Evolutionary conservation across 2,329 filamentous ascomycete genomes (phyloP).

Genomic region (Colletotrichum echinochloae): DNA sequence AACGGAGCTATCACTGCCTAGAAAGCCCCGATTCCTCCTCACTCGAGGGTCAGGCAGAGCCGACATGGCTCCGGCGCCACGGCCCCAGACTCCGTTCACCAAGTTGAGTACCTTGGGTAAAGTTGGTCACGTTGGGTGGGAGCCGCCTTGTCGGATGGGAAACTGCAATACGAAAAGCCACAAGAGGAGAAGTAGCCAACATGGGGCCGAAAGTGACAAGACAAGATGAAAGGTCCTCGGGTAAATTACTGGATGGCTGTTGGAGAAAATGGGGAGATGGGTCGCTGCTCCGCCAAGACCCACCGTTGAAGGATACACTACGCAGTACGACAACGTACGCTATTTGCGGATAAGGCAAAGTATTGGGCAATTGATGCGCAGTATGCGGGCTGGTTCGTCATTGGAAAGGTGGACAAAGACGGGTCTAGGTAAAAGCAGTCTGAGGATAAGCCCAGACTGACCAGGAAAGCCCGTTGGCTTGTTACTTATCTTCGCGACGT

Average conservation of each 20-base stretch:
- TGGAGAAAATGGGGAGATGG: constrained; percentile 11
- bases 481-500: too few relatives aligned
- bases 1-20: constrained; percentile 64
- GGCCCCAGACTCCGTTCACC: background rate
- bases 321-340: too few relatives aligned
- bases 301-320: too few relatives aligned
- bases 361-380: constrained; percentile 11
- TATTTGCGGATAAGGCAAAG: background rate
- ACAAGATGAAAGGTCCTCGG: background rate
- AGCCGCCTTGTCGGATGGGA: constrained; percentile 8
- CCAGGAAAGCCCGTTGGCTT: too few relatives aligned
- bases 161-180: background rate
- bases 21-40: constrained; percentile 60
- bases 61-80: constrained; percentile 46
- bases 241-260: too few relatives aligned
- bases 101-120: background rate
- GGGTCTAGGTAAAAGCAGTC: too few relatives aligned
- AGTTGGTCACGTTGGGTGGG: background rate
- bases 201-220: background rate
- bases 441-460: too few relatives aligned
- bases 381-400: background rate
- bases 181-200: background rate
- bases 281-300: constrained; percentile 3
- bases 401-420: background rate
- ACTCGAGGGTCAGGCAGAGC: constrained; percentile 48